Conservation (phyloP, 1,284 basidiomycete species). For the Austroboletus rostrupii region DNA sequence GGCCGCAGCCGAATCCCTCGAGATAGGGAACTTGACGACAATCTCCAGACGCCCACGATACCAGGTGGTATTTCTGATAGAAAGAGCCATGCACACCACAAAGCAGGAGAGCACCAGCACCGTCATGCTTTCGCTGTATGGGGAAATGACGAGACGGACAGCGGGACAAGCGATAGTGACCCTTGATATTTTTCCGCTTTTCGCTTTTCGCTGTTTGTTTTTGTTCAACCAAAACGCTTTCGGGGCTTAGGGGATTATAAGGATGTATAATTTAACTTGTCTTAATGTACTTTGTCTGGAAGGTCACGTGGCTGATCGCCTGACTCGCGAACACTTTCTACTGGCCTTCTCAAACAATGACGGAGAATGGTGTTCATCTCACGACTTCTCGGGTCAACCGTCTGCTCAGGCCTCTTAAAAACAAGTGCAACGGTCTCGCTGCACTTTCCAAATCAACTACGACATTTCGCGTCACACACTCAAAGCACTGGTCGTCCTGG, state of each 20-base stretch:
- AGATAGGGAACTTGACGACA: conserved; percentile 51
- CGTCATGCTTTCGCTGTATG: conserved; percentile 73
- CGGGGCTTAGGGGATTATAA: not conserved
- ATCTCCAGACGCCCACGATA: conserved; percentile 59
- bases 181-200: conserved; percentile 10
- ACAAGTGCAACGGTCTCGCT: conserved; percentile 43
- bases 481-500: conserved; percentile 19
- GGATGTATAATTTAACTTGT: not conserved
- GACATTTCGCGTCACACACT: conserved; percentile 13
- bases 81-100: conserved; percentile 35
- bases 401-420: conserved; percentile 50
- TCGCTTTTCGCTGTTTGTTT: not conserved
- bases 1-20: conserved; percentile 52
- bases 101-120: conserved; percentile 37
- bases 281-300: conserved; percentile 4
- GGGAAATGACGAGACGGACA: conserved; percentile 86
- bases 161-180: conserved; percentile 72
- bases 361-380: conserved; percentile 26
- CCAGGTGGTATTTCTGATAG: conserved; percentile 34
- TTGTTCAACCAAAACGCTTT: not conserved
- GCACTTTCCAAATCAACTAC: conserved; percentile 20
- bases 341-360: not conserved
- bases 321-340: too few species aligned
- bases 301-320: conserved; percentile 19
- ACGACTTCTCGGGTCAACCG: conserved; percentile 48